These are phyloP conservation scores for Irpex rosettiformis DNA, from an alignment of 1,284 basidiomycete genomes.

Conservation along the genomic window DNA sequence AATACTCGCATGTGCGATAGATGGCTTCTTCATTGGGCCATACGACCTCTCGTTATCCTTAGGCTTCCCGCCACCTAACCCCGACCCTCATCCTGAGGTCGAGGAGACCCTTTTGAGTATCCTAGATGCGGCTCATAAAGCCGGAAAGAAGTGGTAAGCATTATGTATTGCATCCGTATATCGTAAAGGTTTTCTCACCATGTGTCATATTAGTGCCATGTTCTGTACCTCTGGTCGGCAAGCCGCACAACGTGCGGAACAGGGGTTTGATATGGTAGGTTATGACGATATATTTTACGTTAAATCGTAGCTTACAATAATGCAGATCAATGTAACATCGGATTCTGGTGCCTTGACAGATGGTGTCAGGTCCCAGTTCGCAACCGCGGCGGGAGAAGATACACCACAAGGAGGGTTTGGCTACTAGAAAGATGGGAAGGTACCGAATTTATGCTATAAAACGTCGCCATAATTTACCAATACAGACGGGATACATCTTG, in stretches of 20 bases:
- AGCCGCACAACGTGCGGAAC: conserved; percentile 34
- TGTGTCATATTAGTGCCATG: conserved; percentile 19
- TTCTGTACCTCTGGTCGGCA: conserved; percentile 36
- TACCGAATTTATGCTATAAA: not conserved
- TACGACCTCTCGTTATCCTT: conserved; percentile 63
- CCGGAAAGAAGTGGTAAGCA: conserved; percentile 65
- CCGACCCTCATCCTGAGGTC: conserved; percentile 59
- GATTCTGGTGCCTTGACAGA: conserved; percentile 46
- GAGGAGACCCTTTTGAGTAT: conserved; percentile 61
- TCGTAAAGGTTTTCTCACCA: not conserved
- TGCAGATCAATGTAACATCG: conserved; percentile 48
- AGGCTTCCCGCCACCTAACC: conserved; percentile 55
- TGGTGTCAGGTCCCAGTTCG: conserved; percentile 32
- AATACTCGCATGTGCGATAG: conserved; percentile 23
- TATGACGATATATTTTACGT: not conserved
- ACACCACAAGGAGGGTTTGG: not conserved
- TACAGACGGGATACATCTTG: too few species aligned
- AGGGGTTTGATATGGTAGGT: conserved; percentile 40
- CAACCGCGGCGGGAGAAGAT: conserved; percentile 25
- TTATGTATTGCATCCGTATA: not conserved
- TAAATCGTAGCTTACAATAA: not conserved
- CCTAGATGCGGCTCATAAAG: conserved; percentile 46
- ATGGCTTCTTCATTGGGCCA: conserved; percentile 64
- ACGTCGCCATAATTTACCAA: too few species aligned
- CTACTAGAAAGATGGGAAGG: conserved; percentile 6